These are phyloP conservation scores for Neonectria coccinea DNA, from an alignment of 2,329 filamentous ascomycete species.

Conservation along the genomic window DNA sequence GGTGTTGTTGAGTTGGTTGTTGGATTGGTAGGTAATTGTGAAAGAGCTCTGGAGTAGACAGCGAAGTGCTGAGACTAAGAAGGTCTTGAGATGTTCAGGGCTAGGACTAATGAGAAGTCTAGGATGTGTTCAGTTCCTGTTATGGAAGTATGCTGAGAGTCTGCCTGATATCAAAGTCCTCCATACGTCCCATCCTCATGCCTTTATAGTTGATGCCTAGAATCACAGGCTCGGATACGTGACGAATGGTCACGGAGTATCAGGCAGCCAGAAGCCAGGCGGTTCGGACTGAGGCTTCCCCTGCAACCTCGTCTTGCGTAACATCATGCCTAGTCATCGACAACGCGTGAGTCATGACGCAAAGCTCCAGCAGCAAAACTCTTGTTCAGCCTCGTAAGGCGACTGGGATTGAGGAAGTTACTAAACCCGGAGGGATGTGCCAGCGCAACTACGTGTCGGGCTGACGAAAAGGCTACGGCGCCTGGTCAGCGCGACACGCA, in stretches of 20 bases:
- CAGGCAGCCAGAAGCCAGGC: constrained; percentile 13
- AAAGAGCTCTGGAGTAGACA: constrained; percentile 3
- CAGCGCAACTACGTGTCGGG: constrained; percentile 25
- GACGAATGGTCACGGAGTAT: background rate
- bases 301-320: constrained; percentile 26
- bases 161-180: constrained; percentile 26
- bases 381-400: constrained; percentile 18
- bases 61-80: constrained; percentile 1
- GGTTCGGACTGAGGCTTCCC: background rate
- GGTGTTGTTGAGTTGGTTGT: constrained; percentile 1
- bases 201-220: constrained; percentile 40
- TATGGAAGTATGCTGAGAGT: constrained; percentile 20
- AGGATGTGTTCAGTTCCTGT: constrained; percentile 5
- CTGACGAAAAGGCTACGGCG: constrained; percentile 30
- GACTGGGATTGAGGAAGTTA: constrained; percentile 20
- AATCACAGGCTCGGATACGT: background rate
- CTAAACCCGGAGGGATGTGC: constrained; percentile 6
- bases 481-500: constrained; percentile 14
- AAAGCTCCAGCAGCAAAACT: constrained; percentile 13
- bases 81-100: constrained; percentile 21
- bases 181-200: constrained; percentile 5
- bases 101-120: background rate
- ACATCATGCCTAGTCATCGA: constrained; percentile 15
- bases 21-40: constrained; percentile 7
- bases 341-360: constrained; percentile 44